Percentiles rank a stretch among this genome's conserved stretches.
phyloP scores from a whole-genome alignment of 2,329 filamentous ascomycete species.

The Xylaria sp. region DNA sequence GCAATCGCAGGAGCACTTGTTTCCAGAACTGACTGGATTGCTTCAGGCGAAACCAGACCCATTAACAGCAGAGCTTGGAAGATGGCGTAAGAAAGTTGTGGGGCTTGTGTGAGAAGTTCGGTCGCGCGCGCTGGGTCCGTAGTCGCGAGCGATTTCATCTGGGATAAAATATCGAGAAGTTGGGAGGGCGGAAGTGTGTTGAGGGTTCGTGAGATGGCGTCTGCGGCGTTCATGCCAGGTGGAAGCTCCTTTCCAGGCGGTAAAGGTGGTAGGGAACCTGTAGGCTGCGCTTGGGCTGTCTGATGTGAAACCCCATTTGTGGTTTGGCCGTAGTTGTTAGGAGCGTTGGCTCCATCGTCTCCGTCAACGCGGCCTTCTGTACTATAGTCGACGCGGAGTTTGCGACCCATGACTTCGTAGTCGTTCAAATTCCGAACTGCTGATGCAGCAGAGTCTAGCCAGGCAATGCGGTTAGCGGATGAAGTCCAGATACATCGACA shows the following conservation, averaged over 20 bases:
- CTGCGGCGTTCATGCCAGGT: conserved; percentile 82
- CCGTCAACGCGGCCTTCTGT: conserved; percentile 85
- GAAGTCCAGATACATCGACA: background rate
- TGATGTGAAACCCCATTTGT: conserved; percentile 50
- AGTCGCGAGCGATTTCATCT: conserved; percentile 92
- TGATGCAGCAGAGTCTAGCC: conserved; percentile 80
- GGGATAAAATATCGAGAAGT: conserved; percentile 89
- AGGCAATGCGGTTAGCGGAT: conserved; percentile 24
- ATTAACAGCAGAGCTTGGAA: conserved; percentile 95
- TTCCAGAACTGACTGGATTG: conserved; percentile 84
- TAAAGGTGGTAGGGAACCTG: conserved; percentile 77
- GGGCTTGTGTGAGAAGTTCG: conserved; percentile 86
- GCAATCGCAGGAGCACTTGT: conserved; percentile 56
- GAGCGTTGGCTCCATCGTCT: conserved; percentile 58
- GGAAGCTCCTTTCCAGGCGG: conserved; percentile 87
- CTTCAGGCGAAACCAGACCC: conserved; percentile 87
- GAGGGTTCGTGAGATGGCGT: conserved; percentile 92
- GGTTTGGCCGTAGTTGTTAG: conserved; percentile 39
- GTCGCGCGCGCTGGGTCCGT: conserved; percentile 85
- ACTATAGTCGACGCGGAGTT: conserved; percentile 94
- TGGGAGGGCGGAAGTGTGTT: conserved; percentile 87
- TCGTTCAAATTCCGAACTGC: conserved; percentile 96
- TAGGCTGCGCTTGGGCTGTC: conserved; percentile 48
- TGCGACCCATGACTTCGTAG: conserved; percentile 93
- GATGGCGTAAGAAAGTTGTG: conserved; percentile 92